Conservation (phyloP, 495 filamentous ascomycete genomes). For the Hypoxylon fragiforme region DNA sequence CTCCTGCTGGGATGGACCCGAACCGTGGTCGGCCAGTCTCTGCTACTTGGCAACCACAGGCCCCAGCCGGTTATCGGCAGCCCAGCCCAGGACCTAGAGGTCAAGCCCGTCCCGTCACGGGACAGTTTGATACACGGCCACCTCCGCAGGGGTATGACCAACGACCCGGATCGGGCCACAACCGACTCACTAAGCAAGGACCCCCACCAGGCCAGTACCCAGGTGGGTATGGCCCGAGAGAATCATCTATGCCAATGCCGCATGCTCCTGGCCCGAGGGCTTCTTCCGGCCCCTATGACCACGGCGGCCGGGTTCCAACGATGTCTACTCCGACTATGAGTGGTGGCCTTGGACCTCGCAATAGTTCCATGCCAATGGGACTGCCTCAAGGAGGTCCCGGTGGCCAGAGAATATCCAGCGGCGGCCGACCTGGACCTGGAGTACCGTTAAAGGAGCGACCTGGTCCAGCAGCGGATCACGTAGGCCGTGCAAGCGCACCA, state of each 20-base stretch:
- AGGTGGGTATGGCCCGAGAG: slow-evolving; percentile 32
- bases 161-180: slow-evolving; percentile 30
- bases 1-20: slow-evolving; percentile 37
- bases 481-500: slow-evolving; percentile 39
- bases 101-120: slow-evolving; percentile 30
- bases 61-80: slow-evolving; percentile 46
- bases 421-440: slow-evolving; percentile 8
- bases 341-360: slow-evolving; percentile 32
- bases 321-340: slow-evolving; percentile 31
- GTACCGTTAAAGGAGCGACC: slow-evolving; percentile 32
- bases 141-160: slow-evolving; percentile 23
- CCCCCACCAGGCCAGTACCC: slow-evolving; percentile 36
- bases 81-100: slow-evolving; percentile 40
- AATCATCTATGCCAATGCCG: slow-evolving; percentile 26
- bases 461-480: slow-evolving; percentile 23
- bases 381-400: slow-evolving; percentile 32
- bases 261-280: slow-evolving; percentile 32
- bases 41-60: slow-evolving; percentile 50
- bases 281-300: slow-evolving; percentile 25
- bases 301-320: slow-evolving; percentile 8
- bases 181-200: slow-evolving; percentile 44
- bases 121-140: slow-evolving; percentile 33
- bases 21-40: slow-evolving; percentile 36
- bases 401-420: slow-evolving; percentile 16
- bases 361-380: slow-evolving; percentile 38